Percentiles rank a stretch among this genome's conserved stretches.
These are phyloP conservation scores for Ustilago bromivora DNA, from an alignment of 1,284 basidiomycete species.

Conservation along the genomic window DNA sequence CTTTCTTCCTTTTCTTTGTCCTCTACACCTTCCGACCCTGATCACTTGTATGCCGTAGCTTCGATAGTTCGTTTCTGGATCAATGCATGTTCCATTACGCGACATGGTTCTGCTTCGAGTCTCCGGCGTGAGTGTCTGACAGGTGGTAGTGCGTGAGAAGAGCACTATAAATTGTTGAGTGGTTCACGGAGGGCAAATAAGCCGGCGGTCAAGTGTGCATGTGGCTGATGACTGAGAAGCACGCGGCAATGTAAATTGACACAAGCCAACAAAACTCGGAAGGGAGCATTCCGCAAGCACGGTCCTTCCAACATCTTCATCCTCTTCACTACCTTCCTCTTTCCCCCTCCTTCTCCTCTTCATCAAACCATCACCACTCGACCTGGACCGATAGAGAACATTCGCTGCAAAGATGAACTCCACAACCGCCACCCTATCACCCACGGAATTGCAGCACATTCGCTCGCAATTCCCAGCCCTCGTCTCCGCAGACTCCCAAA, in stretches of 20 bases:
- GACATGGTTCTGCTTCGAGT: background rate
- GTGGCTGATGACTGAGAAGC: background rate
- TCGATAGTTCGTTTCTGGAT: background rate
- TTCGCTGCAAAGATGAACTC: background rate
- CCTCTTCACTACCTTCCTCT: background rate
- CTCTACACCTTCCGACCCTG: background rate
- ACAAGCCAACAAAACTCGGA: slow-evolving; percentile 9
- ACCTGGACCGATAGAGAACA: background rate
- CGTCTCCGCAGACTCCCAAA: slow-evolving; percentile 11
- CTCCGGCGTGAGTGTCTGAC: background rate
- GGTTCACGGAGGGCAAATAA: background rate
- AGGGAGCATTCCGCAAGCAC: slow-evolving; percentile 17
- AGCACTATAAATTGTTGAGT: no score
- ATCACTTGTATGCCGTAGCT: slow-evolving; percentile 2
- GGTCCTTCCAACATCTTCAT: slow-evolving; percentile 2
- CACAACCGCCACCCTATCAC: background rate
- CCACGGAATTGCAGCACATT: slow-evolving; percentile 6
- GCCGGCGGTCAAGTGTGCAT: background rate
- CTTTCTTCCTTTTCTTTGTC: background rate
- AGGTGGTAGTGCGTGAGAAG: background rate
- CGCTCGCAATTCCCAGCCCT: slow-evolving; percentile 32
- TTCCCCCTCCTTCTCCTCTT: background rate
- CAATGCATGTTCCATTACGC: slow-evolving; percentile 2
- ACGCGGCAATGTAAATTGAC: slow-evolving; percentile 6
- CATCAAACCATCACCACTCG: background rate